A percentile compares a stretch with the other conserved stretches of the same genome.
phyloP scores from a whole-genome alignment of 768 basidiomycete genomes.

The Cystofilobasidium bisporidii region DNA sequence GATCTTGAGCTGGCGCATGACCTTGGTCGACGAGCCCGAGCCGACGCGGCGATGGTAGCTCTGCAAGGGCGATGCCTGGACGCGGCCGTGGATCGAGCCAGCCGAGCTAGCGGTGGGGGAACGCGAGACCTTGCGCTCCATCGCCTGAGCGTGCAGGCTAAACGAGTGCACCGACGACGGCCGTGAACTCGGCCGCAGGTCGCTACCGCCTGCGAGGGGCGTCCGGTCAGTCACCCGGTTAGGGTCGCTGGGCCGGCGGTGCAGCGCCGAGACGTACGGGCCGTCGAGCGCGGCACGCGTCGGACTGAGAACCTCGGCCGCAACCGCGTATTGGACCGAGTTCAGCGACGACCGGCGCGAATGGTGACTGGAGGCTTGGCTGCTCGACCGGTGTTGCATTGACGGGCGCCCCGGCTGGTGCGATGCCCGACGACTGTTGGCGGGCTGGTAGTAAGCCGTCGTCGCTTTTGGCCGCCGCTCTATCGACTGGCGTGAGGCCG shows the following conservation, averaged over 20 bases:
- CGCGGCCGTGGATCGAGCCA: slow-evolving; percentile 47
- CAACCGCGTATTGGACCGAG: not conserved
- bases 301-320: slow-evolving; percentile 48
- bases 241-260: slow-evolving; percentile 47
- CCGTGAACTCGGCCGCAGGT: slow-evolving; percentile 54
- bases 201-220: slow-evolving; percentile 74
- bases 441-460: slow-evolving; percentile 29
- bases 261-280: slow-evolving; percentile 42
- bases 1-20: slow-evolving; percentile 56
- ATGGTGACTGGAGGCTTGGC: slow-evolving; percentile 51
- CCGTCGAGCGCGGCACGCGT: slow-evolving; percentile 33
- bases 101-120: slow-evolving; percentile 69
- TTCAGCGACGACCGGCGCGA: slow-evolving; percentile 59
- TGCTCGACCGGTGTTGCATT: slow-evolving; percentile 56
- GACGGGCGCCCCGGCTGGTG: slow-evolving; percentile 16
- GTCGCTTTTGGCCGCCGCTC: slow-evolving; percentile 5
- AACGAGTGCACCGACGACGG: slow-evolving; percentile 81
- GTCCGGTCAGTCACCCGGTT: slow-evolving; percentile 62
- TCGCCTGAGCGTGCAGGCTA: slow-evolving; percentile 40
- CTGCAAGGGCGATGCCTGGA: slow-evolving; percentile 67
- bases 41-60: slow-evolving; percentile 66
- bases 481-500: slow-evolving; percentile 31
- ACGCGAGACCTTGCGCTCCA: slow-evolving; percentile 49
- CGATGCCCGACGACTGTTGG: slow-evolving; percentile 26
- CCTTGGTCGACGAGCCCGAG: slow-evolving; percentile 72